Conservation (phyloP, 441 rosid species). For the Arabidopsis lyrata region DNA sequence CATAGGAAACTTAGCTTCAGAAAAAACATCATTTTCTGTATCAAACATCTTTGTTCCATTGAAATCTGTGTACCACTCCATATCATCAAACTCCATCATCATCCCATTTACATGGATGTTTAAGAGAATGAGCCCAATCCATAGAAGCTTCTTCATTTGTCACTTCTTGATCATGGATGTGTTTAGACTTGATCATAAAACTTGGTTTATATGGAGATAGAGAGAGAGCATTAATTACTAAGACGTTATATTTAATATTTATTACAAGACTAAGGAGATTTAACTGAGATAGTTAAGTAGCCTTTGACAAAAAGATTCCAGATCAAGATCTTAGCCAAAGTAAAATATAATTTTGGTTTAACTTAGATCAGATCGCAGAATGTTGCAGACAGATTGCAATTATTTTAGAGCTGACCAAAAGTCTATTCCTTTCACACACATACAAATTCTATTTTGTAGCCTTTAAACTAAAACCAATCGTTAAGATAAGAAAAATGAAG, state of each 20-base stretch:
- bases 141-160: conserved; percentile 36
- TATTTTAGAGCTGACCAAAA: conserved; percentile 28
- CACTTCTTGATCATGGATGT: conserved; percentile 6
- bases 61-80: conserved; percentile 32
- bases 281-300: conserved; percentile 25
- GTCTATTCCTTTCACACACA: conserved; percentile 24
- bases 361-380: conserved; percentile 39
- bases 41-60: conserved; percentile 42
- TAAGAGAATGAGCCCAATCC: conserved; percentile 26
- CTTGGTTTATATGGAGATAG: conserved; percentile 8
- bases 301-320: conserved; percentile 44
- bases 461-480: background rate
- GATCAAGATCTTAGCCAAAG: conserved; percentile 43
- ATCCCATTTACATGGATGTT: conserved; percentile 25
- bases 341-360: conserved; percentile 28
- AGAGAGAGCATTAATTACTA: conserved; percentile 33
- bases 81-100: conserved; percentile 44
- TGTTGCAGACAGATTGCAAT: conserved; percentile 41
- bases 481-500: background rate
- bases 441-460: background rate
- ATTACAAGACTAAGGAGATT: conserved; percentile 6
- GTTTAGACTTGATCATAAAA: conserved; percentile 14
- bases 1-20: conserved; percentile 54
- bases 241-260: background rate
- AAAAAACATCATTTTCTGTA: conserved; percentile 32